Base-by-base conservation (phyloP, 2,329 filamentous ascomycete species). In the Sporothrix dimorphospora region DNA sequence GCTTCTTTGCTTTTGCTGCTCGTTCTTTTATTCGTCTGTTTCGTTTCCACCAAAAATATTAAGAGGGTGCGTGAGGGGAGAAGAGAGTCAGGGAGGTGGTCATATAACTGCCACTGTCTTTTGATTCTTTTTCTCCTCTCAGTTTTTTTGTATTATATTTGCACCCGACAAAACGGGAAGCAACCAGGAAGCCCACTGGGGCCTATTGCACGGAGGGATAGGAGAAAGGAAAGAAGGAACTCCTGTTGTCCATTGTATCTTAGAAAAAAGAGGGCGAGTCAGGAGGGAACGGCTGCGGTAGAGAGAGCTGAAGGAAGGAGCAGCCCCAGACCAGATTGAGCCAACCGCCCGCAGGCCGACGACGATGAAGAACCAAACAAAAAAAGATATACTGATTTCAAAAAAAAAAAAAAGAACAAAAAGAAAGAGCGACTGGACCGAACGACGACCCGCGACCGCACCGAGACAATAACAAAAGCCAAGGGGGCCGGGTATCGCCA, bases 121-220 rank as follows among this genome's bases (percentile, higher is more conserved):
- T 21, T 42, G 34, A 6, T n/a, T 45, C 34, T 42, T 45, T 24
- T 24, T 21, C 34, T 45, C 7, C 21, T 14, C 24, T 65, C 21
- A 42, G 4, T n/a, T 40, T 24, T 49, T 49, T 53, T 67, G 63
- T 67, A 67, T 45, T 63, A 71, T 71, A 67, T 57, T 42, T 21
- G 34, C 27, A 34, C 57, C 11, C 38, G 47, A 21, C 45, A 12
- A 55, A 55, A 16, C 34, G 66, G 38, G 51, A 16, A 34, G 21
- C 51, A 38, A 69, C n/a, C 9, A 45, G 40, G 38, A 27, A 27
- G 59, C 11, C 12, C 38, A 40, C 11, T 14, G 21, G n/a, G n/a
- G 21, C 38, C 40, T 21, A 24, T 65, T 63, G 7, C 38, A 9
- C 11, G 16, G 19, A 40, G 1, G 55, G 16, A 9, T 19, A 59